A percentile compares a stretch with the other conserved stretches of the same genome.
Evolutionary conservation across 495 filamentous ascomycete species (phyloP).

Genomic region (Parachaetomium inaequale): DNA sequence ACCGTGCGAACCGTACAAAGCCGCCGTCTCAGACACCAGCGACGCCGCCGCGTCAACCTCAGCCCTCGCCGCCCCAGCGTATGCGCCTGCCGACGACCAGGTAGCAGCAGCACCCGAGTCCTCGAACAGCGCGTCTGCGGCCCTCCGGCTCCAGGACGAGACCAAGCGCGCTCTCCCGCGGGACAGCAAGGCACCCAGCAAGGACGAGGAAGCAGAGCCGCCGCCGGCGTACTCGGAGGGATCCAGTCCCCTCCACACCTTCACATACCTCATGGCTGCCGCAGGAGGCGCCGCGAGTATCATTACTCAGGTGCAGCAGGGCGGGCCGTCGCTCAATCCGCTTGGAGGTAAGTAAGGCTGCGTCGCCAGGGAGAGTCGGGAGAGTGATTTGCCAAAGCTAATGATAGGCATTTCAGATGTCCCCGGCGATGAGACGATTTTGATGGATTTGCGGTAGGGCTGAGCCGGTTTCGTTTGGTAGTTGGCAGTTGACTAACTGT

Average conservation of each 20-base stretch:
- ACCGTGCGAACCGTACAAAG: slow-evolving; percentile 41
- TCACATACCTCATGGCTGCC: slow-evolving; percentile 96
- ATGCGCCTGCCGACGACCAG: slow-evolving; percentile 39
- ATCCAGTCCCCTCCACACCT: slow-evolving; percentile 83
- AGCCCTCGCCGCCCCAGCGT: slow-evolving; percentile 54
- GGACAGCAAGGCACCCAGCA: slow-evolving; percentile 65
- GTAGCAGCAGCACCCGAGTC: slow-evolving; percentile 44
- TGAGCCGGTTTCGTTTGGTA: neutral
- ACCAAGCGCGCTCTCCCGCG: slow-evolving; percentile 78
- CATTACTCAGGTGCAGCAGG: slow-evolving; percentile 96
- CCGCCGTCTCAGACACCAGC: slow-evolving; percentile 30
- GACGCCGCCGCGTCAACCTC: slow-evolving; percentile 29
- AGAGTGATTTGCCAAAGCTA: slow-evolving; percentile 8
- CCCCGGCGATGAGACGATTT: slow-evolving; percentile 90
- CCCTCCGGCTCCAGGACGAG: slow-evolving; percentile 51
- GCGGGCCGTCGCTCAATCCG: slow-evolving; percentile 80
- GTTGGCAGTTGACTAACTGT: slow-evolving; percentile 25
- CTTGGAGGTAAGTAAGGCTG: slow-evolving; percentile 72
- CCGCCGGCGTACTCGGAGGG: slow-evolving; percentile 96
- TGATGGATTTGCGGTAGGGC: slow-evolving; percentile 82
- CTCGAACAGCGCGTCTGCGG: slow-evolving; percentile 30
- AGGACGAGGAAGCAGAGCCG: slow-evolving; percentile 81
- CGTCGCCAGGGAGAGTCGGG: neutral
- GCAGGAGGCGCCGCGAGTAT: slow-evolving; percentile 96
- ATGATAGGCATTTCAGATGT: slow-evolving; percentile 56